These are phyloP conservation scores for Lolium multiflorum DNA, from an alignment of 176 grass and related monocot species.

Conservation along the genomic window DNA sequence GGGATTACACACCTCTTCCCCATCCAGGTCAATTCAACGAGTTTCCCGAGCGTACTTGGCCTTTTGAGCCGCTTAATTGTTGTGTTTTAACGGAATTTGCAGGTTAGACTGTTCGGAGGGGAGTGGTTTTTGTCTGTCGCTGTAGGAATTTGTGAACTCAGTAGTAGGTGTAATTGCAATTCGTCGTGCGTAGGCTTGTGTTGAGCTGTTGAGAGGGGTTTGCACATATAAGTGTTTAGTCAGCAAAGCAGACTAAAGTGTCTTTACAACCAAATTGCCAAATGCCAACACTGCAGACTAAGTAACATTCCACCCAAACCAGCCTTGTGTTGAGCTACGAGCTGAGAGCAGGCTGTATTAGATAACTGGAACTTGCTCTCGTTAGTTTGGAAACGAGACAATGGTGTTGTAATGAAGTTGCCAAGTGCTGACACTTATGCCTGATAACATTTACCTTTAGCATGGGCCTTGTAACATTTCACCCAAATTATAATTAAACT, in stretches of 20 bases:
- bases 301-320: neutral
- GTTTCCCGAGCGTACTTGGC: neutral
- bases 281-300: neutral
- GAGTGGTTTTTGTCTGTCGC: neutral
- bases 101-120: neutral
- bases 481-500: no score
- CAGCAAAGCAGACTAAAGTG: no score
- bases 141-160: conserved; percentile 26
- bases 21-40: conserved; percentile 65
- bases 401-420: neutral
- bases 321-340: neutral
- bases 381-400: neutral
- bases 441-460: neutral
- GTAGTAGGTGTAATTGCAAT: neutral
- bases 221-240: neutral
- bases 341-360: neutral
- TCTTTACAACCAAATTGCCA: no score
- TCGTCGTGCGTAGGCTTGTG: neutral
- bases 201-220: neutral
- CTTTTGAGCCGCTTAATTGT: neutral
- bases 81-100: neutral
- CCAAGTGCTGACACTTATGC: neutral
- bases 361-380: neutral
- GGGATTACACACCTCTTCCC: conserved; percentile 94
- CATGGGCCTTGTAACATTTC: no score